These are phyloP conservation scores for Tagetes erecta DNA, from an alignment of 129 eudicot genomes.

Conservation along the genomic window DNA sequence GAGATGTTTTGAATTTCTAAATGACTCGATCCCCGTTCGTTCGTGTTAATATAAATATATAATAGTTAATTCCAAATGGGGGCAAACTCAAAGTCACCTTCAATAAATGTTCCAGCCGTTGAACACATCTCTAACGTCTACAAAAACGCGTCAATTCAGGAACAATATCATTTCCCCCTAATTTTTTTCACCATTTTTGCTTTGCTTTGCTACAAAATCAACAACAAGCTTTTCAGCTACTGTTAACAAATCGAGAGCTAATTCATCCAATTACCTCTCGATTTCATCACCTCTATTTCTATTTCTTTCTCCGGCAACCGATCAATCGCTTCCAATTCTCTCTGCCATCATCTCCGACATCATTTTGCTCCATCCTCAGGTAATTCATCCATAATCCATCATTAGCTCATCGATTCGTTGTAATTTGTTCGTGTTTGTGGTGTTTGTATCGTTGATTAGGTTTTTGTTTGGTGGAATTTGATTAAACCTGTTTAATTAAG, in stretches of 20 bases:
- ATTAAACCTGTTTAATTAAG: not conserved
- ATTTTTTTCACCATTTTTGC: not conserved
- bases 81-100: slow-evolving; percentile 33
- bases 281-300: slow-evolving; percentile 24
- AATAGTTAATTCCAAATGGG: not conserved
- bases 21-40: too few species aligned
- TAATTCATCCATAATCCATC: not conserved
- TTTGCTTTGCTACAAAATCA: slow-evolving; percentile 7
- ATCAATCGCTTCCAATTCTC: slow-evolving; percentile 23
- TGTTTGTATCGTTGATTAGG: not conserved
- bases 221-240: slow-evolving; percentile 28
- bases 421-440: not conserved
- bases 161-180: not conserved
- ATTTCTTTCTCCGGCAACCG: slow-evolving; percentile 23
- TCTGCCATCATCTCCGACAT: slow-evolving; percentile 17
- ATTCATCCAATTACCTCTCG: not conserved
- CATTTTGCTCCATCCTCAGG: slow-evolving; percentile 27
- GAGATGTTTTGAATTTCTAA: too few species aligned
- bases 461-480: not conserved
- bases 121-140: slow-evolving; percentile 34
- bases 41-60: too few species aligned
- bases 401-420: not conserved
- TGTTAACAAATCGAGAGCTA: slow-evolving; percentile 24
- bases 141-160: slow-evolving; percentile 8
- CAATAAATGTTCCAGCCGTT: slow-evolving; percentile 36